phyloP scores from a whole-genome alignment of 2,329 filamentous ascomycete species.

The Aaosphaeria arxii region DNA sequence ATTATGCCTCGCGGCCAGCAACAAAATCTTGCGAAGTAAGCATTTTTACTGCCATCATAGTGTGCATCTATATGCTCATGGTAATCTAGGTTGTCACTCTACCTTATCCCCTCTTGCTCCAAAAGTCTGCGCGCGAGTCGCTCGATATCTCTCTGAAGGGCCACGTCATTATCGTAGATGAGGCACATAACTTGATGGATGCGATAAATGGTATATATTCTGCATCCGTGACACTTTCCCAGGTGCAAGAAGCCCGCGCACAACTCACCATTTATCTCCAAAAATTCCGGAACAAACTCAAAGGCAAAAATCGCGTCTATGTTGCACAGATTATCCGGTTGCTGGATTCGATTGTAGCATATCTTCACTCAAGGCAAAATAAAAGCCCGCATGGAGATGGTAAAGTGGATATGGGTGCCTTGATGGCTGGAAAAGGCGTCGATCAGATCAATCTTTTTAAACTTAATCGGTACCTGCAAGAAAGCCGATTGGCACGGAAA shows the following conservation, averaged over 20 bases:
- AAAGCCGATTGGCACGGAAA: constrained; percentile 91
- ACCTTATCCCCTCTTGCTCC: constrained; percentile 86
- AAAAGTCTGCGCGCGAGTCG: constrained; percentile 82
- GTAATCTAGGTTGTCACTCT: constrained; percentile 70
- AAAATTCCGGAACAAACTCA: constrained; percentile 83
- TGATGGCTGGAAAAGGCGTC: constrained; percentile 80
- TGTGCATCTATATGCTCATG: constrained; percentile 7
- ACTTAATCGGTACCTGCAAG: constrained; percentile 80
- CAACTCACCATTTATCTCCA: constrained; percentile 82
- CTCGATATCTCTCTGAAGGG: constrained; percentile 80
- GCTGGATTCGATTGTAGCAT: constrained; percentile 72
- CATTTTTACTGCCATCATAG: not conserved
- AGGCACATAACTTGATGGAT: constrained; percentile 97
- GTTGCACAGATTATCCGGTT: constrained; percentile 83
- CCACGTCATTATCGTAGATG: constrained; percentile 92
- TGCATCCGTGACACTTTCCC: constrained; percentile 68
- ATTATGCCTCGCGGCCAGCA: constrained; percentile 87
- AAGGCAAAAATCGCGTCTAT: constrained; percentile 88
- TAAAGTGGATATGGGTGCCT: constrained; percentile 65
- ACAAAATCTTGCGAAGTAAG: constrained; percentile 73
- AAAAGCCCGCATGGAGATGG: constrained; percentile 39
- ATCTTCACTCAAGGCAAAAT: constrained; percentile 56
- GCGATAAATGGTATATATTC: constrained; percentile 86
- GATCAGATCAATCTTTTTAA: constrained; percentile 96
- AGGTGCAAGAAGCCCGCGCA: constrained; percentile 68